Conservation (phyloP, 106 monocot species). For the Dactylorhiza incarnata region DNA sequence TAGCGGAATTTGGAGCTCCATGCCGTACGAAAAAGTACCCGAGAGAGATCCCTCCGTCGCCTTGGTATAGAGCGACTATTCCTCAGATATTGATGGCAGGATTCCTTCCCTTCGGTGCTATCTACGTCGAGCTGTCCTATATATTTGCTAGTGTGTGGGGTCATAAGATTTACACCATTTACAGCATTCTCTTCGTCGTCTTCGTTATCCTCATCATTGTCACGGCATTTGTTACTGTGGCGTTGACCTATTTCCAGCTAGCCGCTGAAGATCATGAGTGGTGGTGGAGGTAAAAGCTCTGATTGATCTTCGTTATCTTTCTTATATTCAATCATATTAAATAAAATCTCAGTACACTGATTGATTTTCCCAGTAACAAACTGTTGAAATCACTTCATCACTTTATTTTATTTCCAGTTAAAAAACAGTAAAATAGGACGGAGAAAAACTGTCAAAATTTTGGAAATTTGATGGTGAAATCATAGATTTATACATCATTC, state of each 20-base stretch:
- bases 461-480: too few relatives aligned
- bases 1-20: constrained; percentile 61
- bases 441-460: too few relatives aligned
- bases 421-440: too few relatives aligned
- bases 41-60: constrained; percentile 60
- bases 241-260: constrained; percentile 68
- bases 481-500: too few relatives aligned
- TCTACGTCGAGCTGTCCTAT: constrained; percentile 72
- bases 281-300: constrained; percentile 70
- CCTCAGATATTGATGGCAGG: constrained; percentile 84
- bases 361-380: too few relatives aligned
- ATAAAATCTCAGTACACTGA: background rate
- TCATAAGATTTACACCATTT: constrained; percentile 75
- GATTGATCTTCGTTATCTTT: background rate
- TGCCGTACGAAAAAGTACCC: constrained; percentile 70
- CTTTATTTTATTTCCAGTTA: too few relatives aligned
- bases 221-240: constrained; percentile 70
- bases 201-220: constrained; percentile 76
- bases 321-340: background rate
- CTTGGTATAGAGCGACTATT: constrained; percentile 63
- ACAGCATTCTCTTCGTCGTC: constrained; percentile 69
- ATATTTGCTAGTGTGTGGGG: constrained; percentile 86
- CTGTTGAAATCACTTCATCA: too few relatives aligned
- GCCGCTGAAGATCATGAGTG: constrained; percentile 73
- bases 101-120: constrained; percentile 72